Conservation (phyloP, 495 filamentous ascomycete species). For the Penicillium samsonianum region DNA sequence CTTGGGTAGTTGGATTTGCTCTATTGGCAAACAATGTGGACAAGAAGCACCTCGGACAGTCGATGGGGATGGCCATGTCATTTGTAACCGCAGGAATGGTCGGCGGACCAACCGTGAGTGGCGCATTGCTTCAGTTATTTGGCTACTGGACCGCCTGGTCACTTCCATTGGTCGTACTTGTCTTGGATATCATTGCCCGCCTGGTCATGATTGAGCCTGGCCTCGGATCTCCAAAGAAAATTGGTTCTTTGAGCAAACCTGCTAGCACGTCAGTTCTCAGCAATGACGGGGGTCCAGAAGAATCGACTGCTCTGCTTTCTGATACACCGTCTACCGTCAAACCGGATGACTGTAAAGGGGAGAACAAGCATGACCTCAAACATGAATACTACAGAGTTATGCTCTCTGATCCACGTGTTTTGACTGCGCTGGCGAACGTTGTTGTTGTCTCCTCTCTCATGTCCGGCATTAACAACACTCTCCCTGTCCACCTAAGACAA, state of each 20-base stretch:
- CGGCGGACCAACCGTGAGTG: constrained; percentile 18
- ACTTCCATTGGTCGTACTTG: constrained; percentile 14
- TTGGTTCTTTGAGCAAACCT: not conserved
- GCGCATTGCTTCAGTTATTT: constrained; percentile 15
- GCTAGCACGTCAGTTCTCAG: not conserved
- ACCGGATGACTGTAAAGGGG: not conserved
- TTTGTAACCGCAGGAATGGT: constrained; percentile 20
- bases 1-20: constrained; percentile 25
- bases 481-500: constrained; percentile 18
- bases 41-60: constrained; percentile 11
- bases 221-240: not conserved
- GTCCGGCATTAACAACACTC: constrained; percentile 14
- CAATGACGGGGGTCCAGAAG: not conserved
- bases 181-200: constrained; percentile 16
- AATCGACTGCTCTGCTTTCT: constrained; percentile 8
- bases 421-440: constrained; percentile 5
- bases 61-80: constrained; percentile 17
- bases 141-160: constrained; percentile 25
- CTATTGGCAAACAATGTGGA: constrained; percentile 15
- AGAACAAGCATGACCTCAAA: not conserved
- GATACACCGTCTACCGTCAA: not conserved
- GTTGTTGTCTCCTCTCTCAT: constrained; percentile 6
- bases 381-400: constrained; percentile 15
- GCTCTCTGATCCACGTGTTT: constrained; percentile 14
- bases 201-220: constrained; percentile 21